phyloP scores from a whole-genome alignment of 306 rosid genomes.

The Sphenostylis stenocarpa region DNA sequence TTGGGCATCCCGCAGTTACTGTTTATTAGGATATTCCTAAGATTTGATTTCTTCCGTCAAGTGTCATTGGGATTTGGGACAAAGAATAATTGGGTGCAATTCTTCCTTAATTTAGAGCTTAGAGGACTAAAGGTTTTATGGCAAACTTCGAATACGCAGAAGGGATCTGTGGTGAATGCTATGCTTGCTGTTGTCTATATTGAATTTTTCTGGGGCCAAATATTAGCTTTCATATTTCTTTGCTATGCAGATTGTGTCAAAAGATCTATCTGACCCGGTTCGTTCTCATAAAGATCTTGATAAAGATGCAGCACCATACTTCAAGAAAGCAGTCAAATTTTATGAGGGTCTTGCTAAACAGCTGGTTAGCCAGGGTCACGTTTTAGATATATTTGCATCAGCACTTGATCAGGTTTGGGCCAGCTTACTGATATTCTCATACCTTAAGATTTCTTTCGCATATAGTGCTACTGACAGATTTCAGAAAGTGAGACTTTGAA shows the following conservation, averaged over 20 bases:
- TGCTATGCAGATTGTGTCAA: conserved; percentile 89
- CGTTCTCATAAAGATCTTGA: conserved; percentile 98
- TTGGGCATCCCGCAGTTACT: background rate
- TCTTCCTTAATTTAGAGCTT: conserved; percentile 1
- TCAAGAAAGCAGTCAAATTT: conserved; percentile 87
- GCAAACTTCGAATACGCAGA: background rate
- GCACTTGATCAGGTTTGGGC: conserved; percentile 96
- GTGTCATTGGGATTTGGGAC: background rate
- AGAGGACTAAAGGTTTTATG: background rate
- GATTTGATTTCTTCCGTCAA: background rate
- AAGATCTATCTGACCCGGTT: conserved; percentile 89
- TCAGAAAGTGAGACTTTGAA: conserved; percentile 11
- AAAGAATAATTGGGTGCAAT: background rate
- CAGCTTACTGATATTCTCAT: conserved; percentile 27
- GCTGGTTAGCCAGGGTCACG: conserved; percentile 96
- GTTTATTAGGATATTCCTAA: background rate
- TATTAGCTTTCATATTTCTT: conserved; percentile 29
- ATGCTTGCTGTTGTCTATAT: conserved; percentile 12
- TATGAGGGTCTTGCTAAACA: conserved; percentile 83
- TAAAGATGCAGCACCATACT: conserved; percentile 95
- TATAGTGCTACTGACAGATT: background rate
- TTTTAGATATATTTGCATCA: conserved; percentile 90
- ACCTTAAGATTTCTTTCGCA: conserved; percentile 7
- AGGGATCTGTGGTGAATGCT: background rate
- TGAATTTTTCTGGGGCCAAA: conserved; percentile 20